phyloP scores from a whole-genome alignment of 495 filamentous ascomycete species.

The Hypoxylon fuscum region DNA sequence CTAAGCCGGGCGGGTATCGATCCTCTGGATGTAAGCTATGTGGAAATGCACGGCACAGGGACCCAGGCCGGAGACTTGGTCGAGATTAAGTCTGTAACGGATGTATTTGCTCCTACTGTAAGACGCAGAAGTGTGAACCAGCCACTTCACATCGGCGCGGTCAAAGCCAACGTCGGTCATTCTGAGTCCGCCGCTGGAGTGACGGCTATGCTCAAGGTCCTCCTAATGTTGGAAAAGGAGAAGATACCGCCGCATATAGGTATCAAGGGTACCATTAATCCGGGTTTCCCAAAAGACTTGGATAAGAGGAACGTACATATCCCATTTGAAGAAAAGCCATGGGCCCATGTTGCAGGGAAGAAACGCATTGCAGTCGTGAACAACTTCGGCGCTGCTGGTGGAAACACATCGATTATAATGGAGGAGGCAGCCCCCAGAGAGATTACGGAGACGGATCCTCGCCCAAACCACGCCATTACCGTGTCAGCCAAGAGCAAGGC shows the following conservation, averaged over 20 bases:
- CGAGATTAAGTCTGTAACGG: slow-evolving; percentile 71
- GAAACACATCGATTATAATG: slow-evolving; percentile 57
- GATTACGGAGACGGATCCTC: slow-evolving; percentile 46
- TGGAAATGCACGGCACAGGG: slow-evolving; percentile 57
- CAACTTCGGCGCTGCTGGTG: slow-evolving; percentile 7
- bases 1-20: slow-evolving; percentile 43
- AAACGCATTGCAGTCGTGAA: slow-evolving; percentile 1
- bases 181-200: slow-evolving; percentile 55
- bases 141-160: slow-evolving; percentile 54
- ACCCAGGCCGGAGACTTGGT: slow-evolving; percentile 62
- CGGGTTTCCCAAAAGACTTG: slow-evolving; percentile 67
- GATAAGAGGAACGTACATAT: neutral
- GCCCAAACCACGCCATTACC: slow-evolving; percentile 49
- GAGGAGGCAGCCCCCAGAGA: slow-evolving; percentile 57
- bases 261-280: slow-evolving; percentile 67
- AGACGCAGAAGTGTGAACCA: slow-evolving; percentile 44
- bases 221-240: slow-evolving; percentile 77
- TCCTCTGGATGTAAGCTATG: slow-evolving; percentile 47
- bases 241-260: slow-evolving; percentile 70
- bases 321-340: neutral
- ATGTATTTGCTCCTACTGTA: slow-evolving; percentile 58
- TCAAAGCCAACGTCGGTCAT: slow-evolving; percentile 61
- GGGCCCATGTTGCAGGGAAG: neutral
- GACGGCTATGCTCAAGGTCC: slow-evolving; percentile 63
- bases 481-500: slow-evolving; percentile 53